A percentile compares a stretch with the other conserved stretches of the same genome.
phyloP scores from a whole-genome alignment of 805 yeast species.

The Dipodascopsis tothii region DNA sequence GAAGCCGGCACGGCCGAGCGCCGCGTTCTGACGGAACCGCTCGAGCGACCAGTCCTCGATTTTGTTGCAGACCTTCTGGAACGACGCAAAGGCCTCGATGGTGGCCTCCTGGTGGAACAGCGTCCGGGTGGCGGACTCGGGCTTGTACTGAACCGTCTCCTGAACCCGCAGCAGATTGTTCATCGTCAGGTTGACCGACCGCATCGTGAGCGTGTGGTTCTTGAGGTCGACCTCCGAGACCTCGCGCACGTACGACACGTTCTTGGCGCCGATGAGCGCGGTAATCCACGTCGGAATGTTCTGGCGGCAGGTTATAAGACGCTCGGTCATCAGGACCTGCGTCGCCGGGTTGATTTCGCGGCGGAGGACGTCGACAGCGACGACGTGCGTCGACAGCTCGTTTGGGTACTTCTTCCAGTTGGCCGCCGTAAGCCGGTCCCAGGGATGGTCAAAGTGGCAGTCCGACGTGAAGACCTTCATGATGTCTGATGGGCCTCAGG shows the following conservation, averaged over 20 bases:
- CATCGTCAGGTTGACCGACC: slow-evolving; percentile 83
- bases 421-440: slow-evolving; percentile 96
- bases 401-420: slow-evolving; percentile 98
- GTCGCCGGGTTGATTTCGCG: slow-evolving; percentile 55
- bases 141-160: slow-evolving; percentile 77
- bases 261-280: slow-evolving; percentile 62
- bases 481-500: too few species aligned
- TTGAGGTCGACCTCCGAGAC: slow-evolving; percentile 73
- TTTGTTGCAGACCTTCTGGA: slow-evolving; percentile 63
- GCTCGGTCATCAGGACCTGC: slow-evolving; percentile 63
- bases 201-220: slow-evolving; percentile 58
- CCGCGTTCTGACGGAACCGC: slow-evolving; percentile 82
- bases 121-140: slow-evolving; percentile 47
- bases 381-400: slow-evolving; percentile 83
- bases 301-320: slow-evolving; percentile 83
- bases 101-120: slow-evolving; percentile 76
- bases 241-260: slow-evolving; percentile 76
- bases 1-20: slow-evolving; percentile 73
- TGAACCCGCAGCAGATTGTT: slow-evolving; percentile 65
- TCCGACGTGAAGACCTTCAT: slow-evolving; percentile 76
- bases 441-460: slow-evolving; percentile 70
- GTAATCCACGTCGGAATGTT: slow-evolving; percentile 77
- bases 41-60: slow-evolving; percentile 89
- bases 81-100: slow-evolving; percentile 74
- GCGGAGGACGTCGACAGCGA: slow-evolving; percentile 80